Evolutionary conservation across 2,329 filamentous ascomycete genomes (phyloP), one percentile per base, ranked within the genome.

Genomic region (Botrytis porri): DNA sequence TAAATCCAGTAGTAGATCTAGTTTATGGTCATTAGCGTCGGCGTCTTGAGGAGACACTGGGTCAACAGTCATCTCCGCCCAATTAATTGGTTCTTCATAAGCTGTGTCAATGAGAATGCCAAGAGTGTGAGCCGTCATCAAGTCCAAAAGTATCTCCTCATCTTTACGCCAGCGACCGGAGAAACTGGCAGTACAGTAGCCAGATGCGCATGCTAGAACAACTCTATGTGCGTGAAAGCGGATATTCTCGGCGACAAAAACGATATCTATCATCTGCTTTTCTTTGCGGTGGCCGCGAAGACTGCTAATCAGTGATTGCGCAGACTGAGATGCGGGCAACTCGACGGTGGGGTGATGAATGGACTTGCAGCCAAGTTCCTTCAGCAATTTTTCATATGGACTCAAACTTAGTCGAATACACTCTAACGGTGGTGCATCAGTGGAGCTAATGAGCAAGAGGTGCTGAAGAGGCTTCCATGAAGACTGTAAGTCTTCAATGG

Each of bases 371-470:
- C 76, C 78, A 35, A 79, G 48, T 35, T 20, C 69, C 35, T 69
- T 74, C 22, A 80, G 57, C 0, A 80, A 67, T 39, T 76, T 77
- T 66, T 78, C 75, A 51, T 75, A 79, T 1, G 62, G 75, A 62
- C 74, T 77, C 29, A 80, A 61, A 22, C 74, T 70, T 29, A 69
- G 71, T 43, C 75, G 64, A 8, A 80, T 73, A 16, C 77, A 76
- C 72, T 78, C 76, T 2, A 77, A 67, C 3, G 54, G 48, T 0
- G 77, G 77, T 14, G 75, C 73, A 73, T 80, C 79, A 32, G 66
- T 75, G 1, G 78, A 77, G 60, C 76, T 80, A 0, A 74, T 77
- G 4, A 79, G 64, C 4, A 79, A 74, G 2, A 80, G 75, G 3
- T 76, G 51, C 5, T 74, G 48, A n/a, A 77, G 64, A 4, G 60